Percentiles rank a stretch among this genome's conserved stretches.
Conservation (phyloP, 768 basidiomycete genomes). For the Leccinum broughii region DNA sequence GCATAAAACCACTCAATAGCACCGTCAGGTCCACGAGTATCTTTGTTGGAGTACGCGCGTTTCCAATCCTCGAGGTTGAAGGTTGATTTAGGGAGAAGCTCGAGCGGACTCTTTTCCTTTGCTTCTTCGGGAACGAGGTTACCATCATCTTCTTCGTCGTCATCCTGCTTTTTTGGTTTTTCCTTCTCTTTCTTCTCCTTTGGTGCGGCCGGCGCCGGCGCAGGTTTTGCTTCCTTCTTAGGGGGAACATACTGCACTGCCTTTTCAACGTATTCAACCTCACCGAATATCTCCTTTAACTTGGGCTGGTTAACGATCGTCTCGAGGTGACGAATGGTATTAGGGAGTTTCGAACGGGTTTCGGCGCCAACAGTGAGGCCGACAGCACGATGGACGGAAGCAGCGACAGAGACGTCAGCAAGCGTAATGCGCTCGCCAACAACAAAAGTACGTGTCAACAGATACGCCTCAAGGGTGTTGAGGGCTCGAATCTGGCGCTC, state of each 20-base stretch:
- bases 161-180: slow-evolving; percentile 53
- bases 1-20: slow-evolving; percentile 96
- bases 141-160: slow-evolving; percentile 78
- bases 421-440: slow-evolving; percentile 94
- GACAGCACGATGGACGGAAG: slow-evolving; percentile 55
- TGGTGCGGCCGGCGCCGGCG: slow-evolving; percentile 40
- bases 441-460: slow-evolving; percentile 82
- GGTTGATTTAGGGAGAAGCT: slow-evolving; percentile 82
- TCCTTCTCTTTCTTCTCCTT: slow-evolving; percentile 69
- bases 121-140: slow-evolving; percentile 74
- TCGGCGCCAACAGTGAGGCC: slow-evolving; percentile 62
- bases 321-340: slow-evolving; percentile 82
- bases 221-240: slow-evolving; percentile 60
- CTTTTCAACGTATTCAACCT: slow-evolving; percentile 65
- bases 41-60: slow-evolving; percentile 95
- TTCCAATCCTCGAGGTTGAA: slow-evolving; percentile 98
- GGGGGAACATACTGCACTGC: slow-evolving; percentile 70
- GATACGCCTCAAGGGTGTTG: slow-evolving; percentile 68
- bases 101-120: slow-evolving; percentile 93
- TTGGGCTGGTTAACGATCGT: slow-evolving; percentile 85
- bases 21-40: slow-evolving; percentile 83
- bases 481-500: slow-evolving; percentile 61
- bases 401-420: slow-evolving; percentile 78
- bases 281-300: slow-evolving; percentile 65
- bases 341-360: slow-evolving; percentile 65